Evolutionary conservation across 345 rosid genomes (phyloP), one percentile per base, ranked within the genome.

Genomic region (Cochlearia excelsa): DNA sequence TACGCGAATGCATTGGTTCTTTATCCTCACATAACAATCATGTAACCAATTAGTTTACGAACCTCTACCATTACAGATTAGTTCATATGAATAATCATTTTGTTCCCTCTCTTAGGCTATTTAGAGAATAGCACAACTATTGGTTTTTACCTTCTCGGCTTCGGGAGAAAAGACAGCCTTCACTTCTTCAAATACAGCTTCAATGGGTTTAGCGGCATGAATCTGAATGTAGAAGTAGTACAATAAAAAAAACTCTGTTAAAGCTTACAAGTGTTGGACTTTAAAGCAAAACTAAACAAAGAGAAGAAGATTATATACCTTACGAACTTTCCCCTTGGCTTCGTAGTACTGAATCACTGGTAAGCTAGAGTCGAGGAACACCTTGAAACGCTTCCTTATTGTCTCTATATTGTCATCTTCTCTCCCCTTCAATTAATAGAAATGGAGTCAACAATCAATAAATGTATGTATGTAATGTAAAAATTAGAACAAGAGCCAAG

Each of bases 351-450:
- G 63, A 26, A 82, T 71, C 54, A 86, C 92, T 29, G 90, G 95
- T 47, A 91, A 71, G 57, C 84, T 82, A 59, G 95, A 86, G 37
- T 81, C 88, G 26, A 80, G 62, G 63, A 78, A 84, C 57, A 82
- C 90, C 66, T 75, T 80, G 31, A 81, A 82, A 27, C 94, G 80
- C 81, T 88, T 91, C 80, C 79, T 74, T 66, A 84, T 77, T 3
- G 84, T 83, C 67, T 84, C 95, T 37, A 79, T 76, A 65, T 84
- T 82, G 78, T 85, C 98, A 74, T 88, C 98, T 29, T 68, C 85
- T 74, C 98, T 81, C 66, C 89, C 94, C 95, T 85, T 59, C 54
- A 56, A 58, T 16, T 40, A 55, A 9, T 61, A 52, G 39, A 73
- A 41, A 66, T 3, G 3, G 49, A 67, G 45, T 43, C 7, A 33